Evolutionary conservation across 2,329 filamentous ascomycete species (phyloP).

Genomic region (Exophiala alcalophila): DNA sequence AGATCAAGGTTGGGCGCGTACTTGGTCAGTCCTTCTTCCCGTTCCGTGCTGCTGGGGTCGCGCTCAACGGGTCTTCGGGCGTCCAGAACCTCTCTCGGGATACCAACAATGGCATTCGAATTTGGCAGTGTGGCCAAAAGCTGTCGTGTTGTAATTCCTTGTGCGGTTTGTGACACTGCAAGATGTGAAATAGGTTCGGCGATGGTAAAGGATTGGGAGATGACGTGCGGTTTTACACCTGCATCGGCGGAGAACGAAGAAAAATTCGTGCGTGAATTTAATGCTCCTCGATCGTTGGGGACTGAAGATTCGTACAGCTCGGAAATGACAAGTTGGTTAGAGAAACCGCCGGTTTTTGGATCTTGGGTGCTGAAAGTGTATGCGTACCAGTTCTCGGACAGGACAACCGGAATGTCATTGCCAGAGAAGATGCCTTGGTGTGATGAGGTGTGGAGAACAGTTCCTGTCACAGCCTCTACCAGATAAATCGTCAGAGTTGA

Average conservation of each 20-base stretch:
- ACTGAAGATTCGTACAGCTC: conserved; percentile 86
- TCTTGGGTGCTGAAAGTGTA: conserved; percentile 65
- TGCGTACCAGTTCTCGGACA: conserved; percentile 93
- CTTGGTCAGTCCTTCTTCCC: conserved; percentile 74
- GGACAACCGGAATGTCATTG: conserved; percentile 70
- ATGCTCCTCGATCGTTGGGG: conserved; percentile 78
- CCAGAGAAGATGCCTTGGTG: conserved; percentile 71
- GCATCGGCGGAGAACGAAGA: conserved; percentile 71
- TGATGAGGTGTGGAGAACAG: conserved; percentile 67
- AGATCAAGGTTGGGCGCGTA: conserved; percentile 79
- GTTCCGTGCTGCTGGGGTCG: conserved; percentile 74
- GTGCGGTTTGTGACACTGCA: conserved; percentile 80
- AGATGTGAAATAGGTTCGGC: conserved; percentile 75
- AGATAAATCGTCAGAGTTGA: conserved; percentile 69
- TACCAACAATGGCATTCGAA: conserved; percentile 70
- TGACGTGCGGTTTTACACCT: conserved; percentile 65
- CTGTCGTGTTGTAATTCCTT: conserved; percentile 83
- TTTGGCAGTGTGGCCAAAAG: conserved; percentile 75
- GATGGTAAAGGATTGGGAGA: conserved; percentile 78
- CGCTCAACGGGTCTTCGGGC: conserved; percentile 81
- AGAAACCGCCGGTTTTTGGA: conserved; percentile 59
- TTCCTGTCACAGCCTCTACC: conserved; percentile 80
- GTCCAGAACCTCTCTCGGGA: conserved; percentile 76
- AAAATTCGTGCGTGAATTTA: conserved; percentile 64
- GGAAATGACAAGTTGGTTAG: conserved; percentile 79